Evolutionary conservation across 1,139 yeast genomes (phyloP).

Genomic region (Hyphopichia fennica): DNA sequence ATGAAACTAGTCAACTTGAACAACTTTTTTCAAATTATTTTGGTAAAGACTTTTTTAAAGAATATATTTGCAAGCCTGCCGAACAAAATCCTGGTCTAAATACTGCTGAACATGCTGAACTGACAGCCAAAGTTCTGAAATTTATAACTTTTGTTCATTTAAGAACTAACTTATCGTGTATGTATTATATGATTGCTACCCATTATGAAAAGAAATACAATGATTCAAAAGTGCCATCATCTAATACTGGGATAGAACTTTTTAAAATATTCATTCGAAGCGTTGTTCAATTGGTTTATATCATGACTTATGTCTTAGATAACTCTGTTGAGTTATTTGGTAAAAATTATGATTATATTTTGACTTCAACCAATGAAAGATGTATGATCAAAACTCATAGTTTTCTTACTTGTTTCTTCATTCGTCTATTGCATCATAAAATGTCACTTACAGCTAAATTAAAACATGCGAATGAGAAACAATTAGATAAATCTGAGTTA

Average conservation of each 20-base stretch:
- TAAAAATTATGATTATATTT: constrained; percentile 36
- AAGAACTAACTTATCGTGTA: constrained; percentile 44
- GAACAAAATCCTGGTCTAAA: constrained; percentile 16
- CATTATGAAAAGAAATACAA: constrained; percentile 41
- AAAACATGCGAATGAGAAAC: neutral
- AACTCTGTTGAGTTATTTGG: constrained; percentile 47
- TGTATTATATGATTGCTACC: constrained; percentile 44
- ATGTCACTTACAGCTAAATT: constrained; percentile 11
- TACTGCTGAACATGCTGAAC: constrained; percentile 18
- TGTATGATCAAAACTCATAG: constrained; percentile 46
- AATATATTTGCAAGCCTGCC: constrained; percentile 35
- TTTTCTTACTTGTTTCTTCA: constrained; percentile 42
- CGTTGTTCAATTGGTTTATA: constrained; percentile 46
- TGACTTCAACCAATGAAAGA: constrained; percentile 42
- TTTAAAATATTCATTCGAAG: constrained; percentile 45
- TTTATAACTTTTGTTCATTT: constrained; percentile 38
- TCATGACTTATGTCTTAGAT: constrained; percentile 47
- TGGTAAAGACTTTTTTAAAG: constrained; percentile 47
- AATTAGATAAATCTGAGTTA: constrained; percentile 4
- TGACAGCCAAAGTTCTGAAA: constrained; percentile 33
- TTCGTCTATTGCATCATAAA: constrained; percentile 42
- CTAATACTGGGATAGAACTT: constrained; percentile 44
- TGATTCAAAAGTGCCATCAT: constrained; percentile 29
- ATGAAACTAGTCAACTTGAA: constrained; percentile 41
- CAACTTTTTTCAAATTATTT: constrained; percentile 36